Percentiles rank a stretch among this genome's conserved stretches.
Conservation (phyloP, 1,284 basidiomycete species). For the Pascua guehoae region DNA sequence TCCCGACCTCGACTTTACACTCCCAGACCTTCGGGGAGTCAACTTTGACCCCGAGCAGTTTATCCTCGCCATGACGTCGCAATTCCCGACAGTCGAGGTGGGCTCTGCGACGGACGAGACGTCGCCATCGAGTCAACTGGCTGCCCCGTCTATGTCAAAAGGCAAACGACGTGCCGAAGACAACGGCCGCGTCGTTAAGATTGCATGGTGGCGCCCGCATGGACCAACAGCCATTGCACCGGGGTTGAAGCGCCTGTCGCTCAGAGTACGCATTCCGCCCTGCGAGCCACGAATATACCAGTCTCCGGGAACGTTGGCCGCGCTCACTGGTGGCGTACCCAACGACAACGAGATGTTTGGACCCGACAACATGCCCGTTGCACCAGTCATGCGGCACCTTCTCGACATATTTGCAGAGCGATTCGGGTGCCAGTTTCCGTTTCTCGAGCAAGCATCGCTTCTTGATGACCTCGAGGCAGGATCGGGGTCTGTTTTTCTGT, state of each 20-base stretch:
- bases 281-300: too few relatives aligned
- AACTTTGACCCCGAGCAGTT: slow-evolving; percentile 25
- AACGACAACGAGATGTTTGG: slow-evolving; percentile 8
- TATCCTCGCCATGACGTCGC: slow-evolving; percentile 25
- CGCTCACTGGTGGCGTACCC: not conserved
- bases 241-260: slow-evolving; percentile 27
- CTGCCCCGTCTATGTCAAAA: not conserved
- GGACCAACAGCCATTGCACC: slow-evolving; percentile 30
- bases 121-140: not conserved
- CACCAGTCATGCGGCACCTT: slow-evolving; percentile 23
- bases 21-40: too few relatives aligned
- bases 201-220: slow-evolving; percentile 36
- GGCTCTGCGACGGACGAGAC: slow-evolving; percentile 3
- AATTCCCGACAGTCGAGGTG: slow-evolving; percentile 26
- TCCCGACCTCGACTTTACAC: too few relatives aligned
- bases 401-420: slow-evolving; percentile 24
- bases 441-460: slow-evolving; percentile 8
- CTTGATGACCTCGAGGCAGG: slow-evolving; percentile 11
- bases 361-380: slow-evolving; percentile 17
- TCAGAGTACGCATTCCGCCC: slow-evolving; percentile 25
- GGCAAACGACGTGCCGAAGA: not conserved
- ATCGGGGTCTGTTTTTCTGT: slow-evolving; percentile 22
- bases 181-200: slow-evolving; percentile 23
- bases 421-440: slow-evolving; percentile 27
- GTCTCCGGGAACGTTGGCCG: not conserved